These are phyloP conservation scores for Pythium angustatum DNA, from an alignment of 352 stramenopile species.

Conservation along the genomic window DNA sequence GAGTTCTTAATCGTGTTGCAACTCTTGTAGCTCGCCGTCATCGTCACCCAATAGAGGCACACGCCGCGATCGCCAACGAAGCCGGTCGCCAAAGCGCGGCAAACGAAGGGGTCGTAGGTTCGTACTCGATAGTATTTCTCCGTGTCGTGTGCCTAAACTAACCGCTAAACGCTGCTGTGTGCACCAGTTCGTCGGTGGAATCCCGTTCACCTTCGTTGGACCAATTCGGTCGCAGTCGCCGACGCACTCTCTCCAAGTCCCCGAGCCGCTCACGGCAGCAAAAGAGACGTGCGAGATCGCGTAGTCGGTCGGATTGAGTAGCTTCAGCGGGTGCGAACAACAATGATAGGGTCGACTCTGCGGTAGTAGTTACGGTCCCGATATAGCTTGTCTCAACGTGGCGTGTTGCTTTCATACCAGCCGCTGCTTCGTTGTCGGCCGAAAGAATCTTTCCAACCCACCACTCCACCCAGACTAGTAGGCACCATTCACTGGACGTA, in stretches of 20 bases:
- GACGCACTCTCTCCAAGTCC: constrained; percentile 16
- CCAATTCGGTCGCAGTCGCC: constrained; percentile 21
- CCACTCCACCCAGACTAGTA: too few species aligned
- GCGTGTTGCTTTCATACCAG: too few species aligned
- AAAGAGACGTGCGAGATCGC: constrained; percentile 3
- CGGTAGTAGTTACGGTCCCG: constrained; percentile 8
- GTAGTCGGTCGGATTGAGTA: constrained; percentile 5
- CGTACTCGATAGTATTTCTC: background rate
- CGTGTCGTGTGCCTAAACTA: too few species aligned
- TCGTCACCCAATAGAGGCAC: constrained; percentile 7
- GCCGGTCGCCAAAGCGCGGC: background rate
- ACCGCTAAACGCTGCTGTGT: too few species aligned
- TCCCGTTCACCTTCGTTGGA: constrained; percentile 19
- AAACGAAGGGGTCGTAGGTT: constrained; percentile 3
- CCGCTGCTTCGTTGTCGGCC: too few species aligned
- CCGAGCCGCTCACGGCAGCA: background rate
- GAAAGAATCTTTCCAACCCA: too few species aligned
- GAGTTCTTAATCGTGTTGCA: too few species aligned
- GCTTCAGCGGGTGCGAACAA: too few species aligned
- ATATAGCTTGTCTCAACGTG: constrained; percentile 6
- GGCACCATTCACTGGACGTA: too few species aligned
- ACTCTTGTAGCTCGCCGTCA: constrained; percentile 13
- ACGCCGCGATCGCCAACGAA: constrained; percentile 3
- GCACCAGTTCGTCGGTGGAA: background rate
- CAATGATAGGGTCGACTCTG: background rate